Evolutionary conservation across 495 filamentous ascomycete genomes (phyloP).

Genomic region (Aspergillus taichungensis): DNA sequence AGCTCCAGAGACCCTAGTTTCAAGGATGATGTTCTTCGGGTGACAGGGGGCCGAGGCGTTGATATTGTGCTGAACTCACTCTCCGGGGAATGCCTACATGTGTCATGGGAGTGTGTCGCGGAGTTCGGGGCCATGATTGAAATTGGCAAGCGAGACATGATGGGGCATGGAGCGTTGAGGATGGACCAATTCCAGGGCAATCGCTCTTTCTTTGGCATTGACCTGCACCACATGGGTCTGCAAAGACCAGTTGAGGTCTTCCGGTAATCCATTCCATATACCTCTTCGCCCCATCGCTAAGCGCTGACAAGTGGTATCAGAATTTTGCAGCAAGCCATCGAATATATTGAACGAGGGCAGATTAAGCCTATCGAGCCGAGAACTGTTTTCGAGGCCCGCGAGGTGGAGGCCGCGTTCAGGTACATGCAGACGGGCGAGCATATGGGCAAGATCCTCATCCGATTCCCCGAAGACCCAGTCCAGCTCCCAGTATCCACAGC

Average conservation of each 20-base stretch:
- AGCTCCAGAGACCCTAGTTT: slow-evolving; percentile 40
- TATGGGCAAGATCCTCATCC: slow-evolving; percentile 25
- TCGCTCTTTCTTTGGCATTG: slow-evolving; percentile 18
- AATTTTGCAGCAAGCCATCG: slow-evolving; percentile 13
- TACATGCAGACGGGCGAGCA: slow-evolving; percentile 36
- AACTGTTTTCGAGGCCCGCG: slow-evolving; percentile 28
- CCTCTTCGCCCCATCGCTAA: too few relatives aligned
- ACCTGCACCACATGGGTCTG: slow-evolving; percentile 4
- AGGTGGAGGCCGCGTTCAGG: slow-evolving; percentile 38
- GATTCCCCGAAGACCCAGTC: slow-evolving; percentile 7
- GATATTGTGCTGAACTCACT: slow-evolving; percentile 45
- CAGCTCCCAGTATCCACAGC: neutral
- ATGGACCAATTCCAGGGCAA: slow-evolving; percentile 32
- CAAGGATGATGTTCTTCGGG: slow-evolving; percentile 30
- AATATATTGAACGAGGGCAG: slow-evolving; percentile 10
- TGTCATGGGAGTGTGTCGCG: slow-evolving; percentile 45
- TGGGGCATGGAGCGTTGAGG: slow-evolving; percentile 10
- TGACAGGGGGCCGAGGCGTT: slow-evolving; percentile 41
- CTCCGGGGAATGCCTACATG: slow-evolving; percentile 36
- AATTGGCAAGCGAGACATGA: slow-evolving; percentile 25
- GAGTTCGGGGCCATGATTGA: slow-evolving; percentile 46
- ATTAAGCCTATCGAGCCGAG: slow-evolving; percentile 28
- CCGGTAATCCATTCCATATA: too few relatives aligned
- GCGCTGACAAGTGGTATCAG: neutral
- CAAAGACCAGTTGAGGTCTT: too few relatives aligned